These are phyloP conservation scores for Omphalotus olearius DNA, from an alignment of 1,284 basidiomycete genomes.

Conservation along the genomic window DNA sequence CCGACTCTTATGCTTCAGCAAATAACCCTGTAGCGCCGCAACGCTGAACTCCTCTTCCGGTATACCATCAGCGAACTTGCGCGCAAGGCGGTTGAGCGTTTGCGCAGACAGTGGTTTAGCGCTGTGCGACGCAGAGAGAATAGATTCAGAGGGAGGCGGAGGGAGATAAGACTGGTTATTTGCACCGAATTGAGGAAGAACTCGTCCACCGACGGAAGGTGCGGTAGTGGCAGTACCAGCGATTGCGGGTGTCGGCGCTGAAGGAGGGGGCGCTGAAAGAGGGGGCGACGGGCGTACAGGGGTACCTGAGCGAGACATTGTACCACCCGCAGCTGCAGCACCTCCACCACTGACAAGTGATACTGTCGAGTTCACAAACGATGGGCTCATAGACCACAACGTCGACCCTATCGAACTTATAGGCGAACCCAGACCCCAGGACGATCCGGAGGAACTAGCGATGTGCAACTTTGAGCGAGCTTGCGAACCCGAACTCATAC, in stretches of 20 bases:
- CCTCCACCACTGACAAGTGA: conserved; percentile 7
- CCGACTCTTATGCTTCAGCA: conserved; percentile 76
- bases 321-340: neutral
- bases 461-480: neutral
- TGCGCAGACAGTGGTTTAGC: conserved; percentile 58
- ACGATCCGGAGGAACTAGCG: conserved; percentile 1
- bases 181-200: conserved; percentile 34
- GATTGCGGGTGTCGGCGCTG: conserved; percentile 4
- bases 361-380: conserved; percentile 10
- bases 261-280: neutral
- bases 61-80: conserved; percentile 69
- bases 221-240: conserved; percentile 14
- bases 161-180: conserved; percentile 61
- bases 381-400: conserved; percentile 10
- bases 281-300: neutral
- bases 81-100: conserved; percentile 61
- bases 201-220: conserved; percentile 2
- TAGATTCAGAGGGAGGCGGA: conserved; percentile 19
- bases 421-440: neutral
- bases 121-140: conserved; percentile 53
- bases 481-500: no score
- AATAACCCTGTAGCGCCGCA: conserved; percentile 81
- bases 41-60: conserved; percentile 81
- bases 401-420: conserved; percentile 4
- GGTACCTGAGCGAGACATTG: neutral